Evolutionary conservation across 208 protist genomes (phyloP).

Genomic region (Acanthamoeba lugdunensis): DNA sequence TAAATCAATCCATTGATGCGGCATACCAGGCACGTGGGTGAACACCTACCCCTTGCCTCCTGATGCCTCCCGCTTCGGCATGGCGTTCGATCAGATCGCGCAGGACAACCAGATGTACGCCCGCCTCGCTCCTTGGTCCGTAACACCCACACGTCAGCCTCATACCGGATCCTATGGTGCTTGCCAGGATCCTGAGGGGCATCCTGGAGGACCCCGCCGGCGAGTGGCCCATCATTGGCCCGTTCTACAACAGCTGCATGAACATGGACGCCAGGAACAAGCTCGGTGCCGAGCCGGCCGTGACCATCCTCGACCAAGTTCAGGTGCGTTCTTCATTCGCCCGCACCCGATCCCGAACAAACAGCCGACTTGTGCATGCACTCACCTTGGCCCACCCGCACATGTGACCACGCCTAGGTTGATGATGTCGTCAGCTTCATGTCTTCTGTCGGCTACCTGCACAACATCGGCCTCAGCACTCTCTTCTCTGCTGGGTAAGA

Average conservation of each 20-base stretch:
- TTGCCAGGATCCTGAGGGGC: neutral
- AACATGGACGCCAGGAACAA: slow-evolving; percentile 33
- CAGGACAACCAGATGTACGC: slow-evolving; percentile 31
- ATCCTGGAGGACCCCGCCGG: slow-evolving; percentile 30
- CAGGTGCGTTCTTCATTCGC: neutral
- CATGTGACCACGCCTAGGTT: neutral
- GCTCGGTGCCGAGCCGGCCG: neutral
- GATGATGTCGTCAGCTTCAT: neutral
- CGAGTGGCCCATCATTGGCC: slow-evolving; percentile 47
- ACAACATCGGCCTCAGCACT: neutral
- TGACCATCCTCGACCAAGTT: neutral
- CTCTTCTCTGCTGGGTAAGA: neutral
- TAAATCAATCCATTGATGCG: neutral
- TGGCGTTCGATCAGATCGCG: slow-evolving; percentile 39
- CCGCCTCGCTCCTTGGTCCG: neutral
- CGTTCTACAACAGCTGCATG: slow-evolving; percentile 50
- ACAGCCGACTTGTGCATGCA: neutral
- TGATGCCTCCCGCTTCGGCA: slow-evolving; percentile 31
- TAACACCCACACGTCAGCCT: neutral
- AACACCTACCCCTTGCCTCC: slow-evolving; percentile 25
- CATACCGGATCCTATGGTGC: neutral
- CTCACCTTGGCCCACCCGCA: too few species aligned
- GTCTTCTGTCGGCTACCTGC: neutral
- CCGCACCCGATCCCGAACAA: neutral
- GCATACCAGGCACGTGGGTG: neutral